These are phyloP conservation scores for Cladosporium sp. DNA, from an alignment of 2,329 filamentous ascomycete genomes.

Conservation along the genomic window DNA sequence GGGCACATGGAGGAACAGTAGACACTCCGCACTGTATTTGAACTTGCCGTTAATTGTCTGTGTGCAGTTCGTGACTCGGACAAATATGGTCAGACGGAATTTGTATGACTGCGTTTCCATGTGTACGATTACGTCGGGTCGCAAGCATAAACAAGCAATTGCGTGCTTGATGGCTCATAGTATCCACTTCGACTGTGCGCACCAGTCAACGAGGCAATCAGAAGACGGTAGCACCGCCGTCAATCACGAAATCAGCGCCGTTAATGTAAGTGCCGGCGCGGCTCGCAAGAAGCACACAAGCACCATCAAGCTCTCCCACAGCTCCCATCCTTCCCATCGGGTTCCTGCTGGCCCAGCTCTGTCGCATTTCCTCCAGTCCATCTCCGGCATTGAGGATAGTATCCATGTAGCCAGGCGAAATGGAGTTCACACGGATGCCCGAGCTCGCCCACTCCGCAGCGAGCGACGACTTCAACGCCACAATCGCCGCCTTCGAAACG, in stretches of 20 bases:
- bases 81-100: too few relatives aligned
- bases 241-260: constrained; percentile 33
- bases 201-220: constrained; percentile 8
- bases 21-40: too few relatives aligned
- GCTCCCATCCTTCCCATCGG: constrained; percentile 36
- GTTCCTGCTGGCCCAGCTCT: constrained; percentile 30
- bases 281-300: constrained; percentile 32
- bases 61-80: too few relatives aligned
- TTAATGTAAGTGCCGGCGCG: constrained; percentile 33
- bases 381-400: constrained; percentile 57
- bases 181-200: too few relatives aligned
- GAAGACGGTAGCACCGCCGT: constrained; percentile 29
- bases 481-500: constrained; percentile 60
- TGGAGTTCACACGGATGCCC: constrained; percentile 64
- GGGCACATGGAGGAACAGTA: too few relatives aligned
- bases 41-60: too few relatives aligned
- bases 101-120: too few relatives aligned
- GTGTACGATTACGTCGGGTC: too few relatives aligned
- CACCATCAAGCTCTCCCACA: constrained; percentile 32
- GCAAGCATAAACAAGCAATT: too few relatives aligned
- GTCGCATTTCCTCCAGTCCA: constrained; percentile 30
- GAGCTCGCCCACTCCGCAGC: constrained; percentile 67
- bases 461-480: constrained; percentile 57
- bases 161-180: too few relatives aligned
- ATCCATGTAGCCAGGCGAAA: constrained; percentile 72